Percentiles rank a stretch among this genome's conserved stretches.
These are phyloP conservation scores for Tetradesmus lagerheimii DNA, from an alignment of 139 green algal genomes.

Conservation along the genomic window DNA sequence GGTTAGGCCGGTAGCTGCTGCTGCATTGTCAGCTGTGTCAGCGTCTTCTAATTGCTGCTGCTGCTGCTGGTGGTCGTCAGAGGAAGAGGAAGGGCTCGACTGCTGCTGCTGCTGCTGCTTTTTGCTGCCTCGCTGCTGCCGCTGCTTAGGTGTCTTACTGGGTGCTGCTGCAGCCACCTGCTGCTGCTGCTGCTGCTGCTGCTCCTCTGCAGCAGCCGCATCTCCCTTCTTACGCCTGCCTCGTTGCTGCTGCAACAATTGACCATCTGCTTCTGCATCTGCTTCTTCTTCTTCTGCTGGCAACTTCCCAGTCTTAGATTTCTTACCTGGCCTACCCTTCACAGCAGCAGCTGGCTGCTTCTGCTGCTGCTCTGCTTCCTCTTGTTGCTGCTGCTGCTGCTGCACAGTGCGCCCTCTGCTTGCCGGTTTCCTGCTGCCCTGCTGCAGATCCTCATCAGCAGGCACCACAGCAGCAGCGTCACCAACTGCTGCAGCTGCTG, in stretches of 20 bases:
- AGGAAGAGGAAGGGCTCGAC: background rate
- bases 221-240: background rate
- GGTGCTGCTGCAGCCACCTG: background rate
- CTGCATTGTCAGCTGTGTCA: background rate
- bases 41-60: background rate
- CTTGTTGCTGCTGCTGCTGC: conserved; percentile 23
- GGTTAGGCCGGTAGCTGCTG: background rate
- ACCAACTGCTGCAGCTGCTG: background rate
- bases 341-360: background rate
- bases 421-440: background rate
- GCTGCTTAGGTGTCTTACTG: background rate
- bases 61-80: background rate
- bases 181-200: background rate
- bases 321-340: background rate
- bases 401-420: background rate
- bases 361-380: background rate
- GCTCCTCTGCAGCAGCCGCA: background rate
- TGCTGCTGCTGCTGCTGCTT: background rate
- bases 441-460: background rate
- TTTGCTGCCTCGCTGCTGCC: background rate
- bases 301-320: background rate
- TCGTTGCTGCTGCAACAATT: background rate
- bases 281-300: background rate
- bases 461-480: background rate
- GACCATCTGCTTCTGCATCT: background rate